phyloP scores from a whole-genome alignment of 2,329 filamentous ascomycete genomes.

The Aureobasidium sp. region DNA sequence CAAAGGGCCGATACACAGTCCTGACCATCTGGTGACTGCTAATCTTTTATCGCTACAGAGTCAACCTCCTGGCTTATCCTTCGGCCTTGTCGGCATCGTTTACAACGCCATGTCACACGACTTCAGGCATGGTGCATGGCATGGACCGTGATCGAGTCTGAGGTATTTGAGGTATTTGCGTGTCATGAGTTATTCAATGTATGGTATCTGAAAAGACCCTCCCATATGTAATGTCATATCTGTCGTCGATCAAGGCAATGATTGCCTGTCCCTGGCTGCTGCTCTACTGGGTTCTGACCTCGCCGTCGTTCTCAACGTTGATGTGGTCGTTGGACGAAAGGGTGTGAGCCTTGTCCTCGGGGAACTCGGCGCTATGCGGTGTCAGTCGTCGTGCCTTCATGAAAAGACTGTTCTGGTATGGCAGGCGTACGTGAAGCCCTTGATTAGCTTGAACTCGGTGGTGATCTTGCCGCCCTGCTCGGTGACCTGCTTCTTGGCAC shows the following conservation, averaged over 20 bases:
- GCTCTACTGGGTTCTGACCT: constrained; percentile 59
- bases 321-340: constrained; percentile 64
- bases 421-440: constrained; percentile 74
- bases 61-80: not conserved
- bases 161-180: not conserved
- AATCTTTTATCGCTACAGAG: not conserved
- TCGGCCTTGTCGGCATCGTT: not conserved
- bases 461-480: constrained; percentile 76
- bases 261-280: not conserved
- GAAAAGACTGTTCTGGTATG: not conserved
- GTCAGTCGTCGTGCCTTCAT: not conserved
- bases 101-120: constrained; percentile 3
- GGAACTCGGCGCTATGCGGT: constrained; percentile 37
- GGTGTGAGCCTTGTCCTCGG: constrained; percentile 53
- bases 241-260: not conserved
- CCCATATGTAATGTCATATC: constrained; percentile 2
- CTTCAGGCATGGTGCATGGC: not conserved
- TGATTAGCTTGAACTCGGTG: constrained; percentile 79
- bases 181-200: not conserved
- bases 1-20: not conserved
- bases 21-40: not conserved
- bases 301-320: constrained; percentile 67
- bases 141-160: no score
- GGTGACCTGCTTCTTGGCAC: constrained; percentile 66
- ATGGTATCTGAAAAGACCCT: not conserved